Base-by-base conservation (phyloP, 805 yeast species). In the Ogataea paraovalis region DNA sequence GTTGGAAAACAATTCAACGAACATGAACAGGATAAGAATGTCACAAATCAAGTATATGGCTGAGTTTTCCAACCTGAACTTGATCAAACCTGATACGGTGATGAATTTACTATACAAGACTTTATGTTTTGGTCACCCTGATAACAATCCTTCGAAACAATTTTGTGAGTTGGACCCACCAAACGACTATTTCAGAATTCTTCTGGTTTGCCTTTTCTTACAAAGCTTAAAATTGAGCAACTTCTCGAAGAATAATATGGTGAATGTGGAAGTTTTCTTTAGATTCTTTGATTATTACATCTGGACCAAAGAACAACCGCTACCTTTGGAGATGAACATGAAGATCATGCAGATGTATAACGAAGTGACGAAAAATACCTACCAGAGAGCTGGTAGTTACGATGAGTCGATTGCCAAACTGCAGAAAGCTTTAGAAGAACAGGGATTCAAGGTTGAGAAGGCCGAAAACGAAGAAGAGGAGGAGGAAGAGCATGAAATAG, bases 221-320 rank as follows among this genome's bases (percentile, higher is more conserved):
- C 63, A 64, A n/a, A 63, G 61, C 9, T 39, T 70, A 6, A 43
- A 50, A 13, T 20, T 48, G 2, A 28, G 38, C 7, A 23, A 16
- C 5, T 13, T 48, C 12, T 50, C 57, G 16, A 53, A 47, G 20
- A 47, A 52, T 2, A 53, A 51, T 8, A 40, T 27, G 13, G 48
- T 56, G 3, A 67, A 71, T 33, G 42, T 79, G 12, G 56, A 60
- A 0, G 44, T 69, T 0, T 76, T 84, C 48, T 55, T 83, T 48
- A 72, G 72, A 23, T 83, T 80, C 53, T 82, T 88, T 50, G 94
- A 89, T 57, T 89, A 80, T 61, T 89, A 87, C 59, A 62, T 78
- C 4, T 76, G 73, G 61, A 75, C 83, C 28, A 89, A 89, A 59
- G 66, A 63, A 8, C 74, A 66, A 45, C 83, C 85, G 1, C 44